Evolutionary conservation across 2,329 filamentous ascomycete species (phyloP).

Genomic region (Calonectria montana): DNA sequence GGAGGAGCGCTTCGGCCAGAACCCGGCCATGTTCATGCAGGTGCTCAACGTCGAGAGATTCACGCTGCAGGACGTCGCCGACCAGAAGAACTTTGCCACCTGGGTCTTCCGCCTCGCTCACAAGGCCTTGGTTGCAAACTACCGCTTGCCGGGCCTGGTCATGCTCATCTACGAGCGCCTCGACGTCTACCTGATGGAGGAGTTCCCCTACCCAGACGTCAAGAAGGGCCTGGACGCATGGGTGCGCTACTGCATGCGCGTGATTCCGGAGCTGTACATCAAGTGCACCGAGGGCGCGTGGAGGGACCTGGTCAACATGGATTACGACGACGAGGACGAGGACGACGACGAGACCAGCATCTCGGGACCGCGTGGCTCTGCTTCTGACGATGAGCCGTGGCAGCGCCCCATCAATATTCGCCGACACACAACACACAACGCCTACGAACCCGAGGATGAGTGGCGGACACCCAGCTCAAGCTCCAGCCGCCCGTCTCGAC

Average conservation of each 20-base stretch:
- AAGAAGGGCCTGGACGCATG: neutral
- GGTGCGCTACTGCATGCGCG: conserved; percentile 3
- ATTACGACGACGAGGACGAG: neutral
- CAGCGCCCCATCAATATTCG: neutral
- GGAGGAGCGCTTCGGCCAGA: conserved; percentile 3
- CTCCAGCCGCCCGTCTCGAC: neutral
- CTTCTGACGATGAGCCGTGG: neutral
- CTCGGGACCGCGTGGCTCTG: neutral
- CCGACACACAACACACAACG: neutral
- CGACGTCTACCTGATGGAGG: conserved; percentile 3
- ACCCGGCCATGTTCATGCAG: conserved; percentile 8
- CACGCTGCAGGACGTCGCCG: conserved; percentile 3
- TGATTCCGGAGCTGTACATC: conserved; percentile 1
- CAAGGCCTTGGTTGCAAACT: neutral
- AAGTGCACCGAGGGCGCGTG: conserved; percentile 4
- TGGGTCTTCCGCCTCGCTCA: conserved; percentile 2
- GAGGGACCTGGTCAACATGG: neutral
- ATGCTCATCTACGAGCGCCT: conserved; percentile 4
- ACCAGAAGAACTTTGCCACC: conserved; percentile 2
- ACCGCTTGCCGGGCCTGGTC: neutral
- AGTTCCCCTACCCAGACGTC: neutral
- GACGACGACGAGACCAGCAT: neutral
- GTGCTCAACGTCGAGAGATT: conserved; percentile 7
- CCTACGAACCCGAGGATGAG: neutral
- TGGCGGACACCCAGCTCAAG: neutral